Evolutionary conservation across 192 early-diverging fungal species (phyloP).

Genomic region (Neocallimastix lanati): DNA sequence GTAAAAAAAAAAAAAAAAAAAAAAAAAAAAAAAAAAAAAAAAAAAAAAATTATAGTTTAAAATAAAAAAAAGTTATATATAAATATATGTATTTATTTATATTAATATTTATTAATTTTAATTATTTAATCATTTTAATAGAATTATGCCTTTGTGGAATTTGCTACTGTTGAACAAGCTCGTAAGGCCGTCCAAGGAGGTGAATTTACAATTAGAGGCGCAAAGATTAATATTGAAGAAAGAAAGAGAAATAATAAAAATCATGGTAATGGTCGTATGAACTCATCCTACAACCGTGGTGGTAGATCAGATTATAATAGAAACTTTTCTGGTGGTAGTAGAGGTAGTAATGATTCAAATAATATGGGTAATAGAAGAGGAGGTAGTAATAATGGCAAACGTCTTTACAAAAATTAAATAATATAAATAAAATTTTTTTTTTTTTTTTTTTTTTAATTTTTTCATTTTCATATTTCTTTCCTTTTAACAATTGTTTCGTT

Average conservation of each 20-base stretch:
- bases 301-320: neutral
- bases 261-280: neutral
- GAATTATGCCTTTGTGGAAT: slow-evolving; percentile 47
- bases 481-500: too few relatives aligned
- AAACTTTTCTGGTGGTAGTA: neutral
- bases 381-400: neutral
- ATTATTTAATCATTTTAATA: neutral
- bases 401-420: neutral
- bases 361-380: neutral
- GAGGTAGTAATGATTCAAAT: neutral
- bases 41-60: too few relatives aligned
- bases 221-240: neutral
- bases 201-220: neutral
- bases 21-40: too few relatives aligned
- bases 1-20: too few relatives aligned
- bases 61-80: too few relatives aligned
- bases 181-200: slow-evolving; percentile 16
- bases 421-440: neutral
- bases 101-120: too few relatives aligned
- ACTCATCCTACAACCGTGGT: neutral
- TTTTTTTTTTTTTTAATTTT: too few relatives aligned
- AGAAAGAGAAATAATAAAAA: neutral
- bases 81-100: too few relatives aligned
- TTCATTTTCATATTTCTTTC: too few relatives aligned
- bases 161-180: slow-evolving; percentile 33